Evolutionary conservation across 1,139 yeast genomes (phyloP), one percentile per base, ranked within the genome.

Genomic region (Sugiyamaella paludigena): DNA sequence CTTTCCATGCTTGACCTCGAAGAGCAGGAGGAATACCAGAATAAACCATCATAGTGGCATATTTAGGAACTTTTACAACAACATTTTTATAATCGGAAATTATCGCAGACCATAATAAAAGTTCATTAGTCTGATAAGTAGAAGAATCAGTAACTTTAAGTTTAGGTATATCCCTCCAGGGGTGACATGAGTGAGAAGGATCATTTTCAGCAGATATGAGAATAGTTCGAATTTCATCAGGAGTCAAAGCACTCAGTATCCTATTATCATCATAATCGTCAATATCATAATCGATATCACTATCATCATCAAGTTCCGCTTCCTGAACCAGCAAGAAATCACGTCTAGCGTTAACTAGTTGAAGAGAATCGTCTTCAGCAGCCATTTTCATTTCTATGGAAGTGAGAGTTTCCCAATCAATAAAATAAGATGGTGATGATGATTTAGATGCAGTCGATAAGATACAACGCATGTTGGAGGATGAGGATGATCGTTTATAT

Each of bases 1-100:
- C 57, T 38, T 60, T 61, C 74, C 74, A 70, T 15, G 64, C 70
- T 26, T 57, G 53, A 10, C 73, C 74, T 16, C 74, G 60, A 32
- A 70, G 53, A 2, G 71, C 67, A 6, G 71, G 69, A 2, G 74
- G 74, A 27, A 70, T 59, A n/a, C 73, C 74, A 4, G 65, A 60
- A 48, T 68, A 61, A 32, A 70, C 62, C 68, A 65, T 60, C 32
- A 57, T 54, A 38, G 51, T 55, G 28, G 63, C 51, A 45, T 64
- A 64, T 39, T 58, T 56, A 26, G 73, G 73, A n/a, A 65, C 55
- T 37, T 59, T 55, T 11, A 58, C 50, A 11, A 63, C 68, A 7
- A 66, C 62, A 16, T 56, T 56, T 7, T 67, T 61, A 55, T 66
- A 70, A 47, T 69, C 68, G 4, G 66, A 56, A 19, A 67, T 59